Evolutionary conservation across 208 protist species (phyloP), one percentile per base, ranked within the genome.

Genomic region (Acanthamoeba quina): DNA sequence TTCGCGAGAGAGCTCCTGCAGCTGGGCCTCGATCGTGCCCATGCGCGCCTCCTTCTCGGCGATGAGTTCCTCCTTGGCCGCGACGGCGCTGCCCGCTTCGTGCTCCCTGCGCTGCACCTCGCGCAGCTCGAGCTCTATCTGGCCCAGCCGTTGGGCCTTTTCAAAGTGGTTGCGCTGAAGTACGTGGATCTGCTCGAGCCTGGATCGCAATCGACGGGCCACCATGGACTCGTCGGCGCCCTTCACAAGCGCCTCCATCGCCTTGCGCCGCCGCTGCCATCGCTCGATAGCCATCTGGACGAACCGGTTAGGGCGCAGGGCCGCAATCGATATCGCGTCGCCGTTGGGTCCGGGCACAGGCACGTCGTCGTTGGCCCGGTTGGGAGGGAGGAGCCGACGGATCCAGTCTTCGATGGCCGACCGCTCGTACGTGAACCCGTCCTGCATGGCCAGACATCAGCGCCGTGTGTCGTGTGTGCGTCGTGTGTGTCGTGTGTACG

Each of bases 351-450:
- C 74, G 6, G 41, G 0, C 44, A 83, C 44, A 17, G 41, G 6
- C 24, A n/a, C 21, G 31, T 41, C n/a, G 41, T 54, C n/a, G 41
- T n/a, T 15, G 11, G 41, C 34, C 7, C 31, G 7, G 4, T 19
- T 1, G 37, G 29, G 5, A 26, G 64, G 64, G 15, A 76, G 68
- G 10, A 7, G 31, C 2, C 10, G 6, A 11, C 21, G 5, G 24
- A 83, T 83, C 74, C 74, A 83, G 24, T 9, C 34, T 7, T 83
- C 41, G 5, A 83, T 47, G 10, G 74, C 34, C 31, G 7, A 17
- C 7, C 74, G 6, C 6, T 83, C 74, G 44, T 83, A 83, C 4
- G 74, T 83, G 74, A 83, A 83, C 17, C 74, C 74, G 11, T 83
- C 74, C 74, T 83, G 26, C 7, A 9, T 10, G 34, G 1, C 10